Evolutionary conservation across 345 rosid genomes (phyloP).

Genomic region (Xanthoceras sorbifolium): DNA sequence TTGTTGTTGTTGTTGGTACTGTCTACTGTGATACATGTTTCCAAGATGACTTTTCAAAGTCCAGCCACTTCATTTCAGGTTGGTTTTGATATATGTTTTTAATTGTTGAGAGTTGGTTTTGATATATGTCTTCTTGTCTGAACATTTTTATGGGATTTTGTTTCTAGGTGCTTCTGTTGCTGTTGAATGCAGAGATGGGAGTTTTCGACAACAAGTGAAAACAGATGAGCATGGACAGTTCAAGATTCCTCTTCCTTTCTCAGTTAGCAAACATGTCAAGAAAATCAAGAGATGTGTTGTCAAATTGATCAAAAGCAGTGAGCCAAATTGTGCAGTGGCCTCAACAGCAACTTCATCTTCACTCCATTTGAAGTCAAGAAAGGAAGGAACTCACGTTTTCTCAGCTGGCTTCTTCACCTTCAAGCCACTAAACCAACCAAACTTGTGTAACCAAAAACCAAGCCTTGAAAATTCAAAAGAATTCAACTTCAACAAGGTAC

Average conservation of each 20-base stretch:
- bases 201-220: constrained; percentile 59
- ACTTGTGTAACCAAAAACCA: constrained; percentile 61
- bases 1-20: constrained; percentile 84
- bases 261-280: constrained; percentile 62
- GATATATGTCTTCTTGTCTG: neutral
- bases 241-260: constrained; percentile 63
- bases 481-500: constrained; percentile 19
- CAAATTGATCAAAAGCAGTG: constrained; percentile 64
- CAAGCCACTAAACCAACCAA: constrained; percentile 70
- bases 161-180: constrained; percentile 75
- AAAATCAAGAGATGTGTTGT: constrained; percentile 73
- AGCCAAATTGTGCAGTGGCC: constrained; percentile 73
- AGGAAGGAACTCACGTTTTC: constrained; percentile 57
- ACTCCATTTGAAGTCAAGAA: constrained; percentile 54
- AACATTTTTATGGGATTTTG: neutral
- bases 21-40: constrained; percentile 92
- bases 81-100: neutral
- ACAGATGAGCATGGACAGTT: constrained; percentile 76
- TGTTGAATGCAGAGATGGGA: constrained; percentile 67
- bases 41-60: constrained; percentile 49
- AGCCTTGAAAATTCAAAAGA: constrained; percentile 20
- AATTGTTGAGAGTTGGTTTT: neutral
- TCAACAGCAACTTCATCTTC: constrained; percentile 66
- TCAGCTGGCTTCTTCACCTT: constrained; percentile 93
- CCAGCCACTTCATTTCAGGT: constrained; percentile 85